A percentile compares a stretch with the other conserved stretches of the same genome.
Evolutionary conservation across 2,329 filamentous ascomycete genomes (phyloP).

Genomic region (Amylocarpus encephaloides): DNA sequence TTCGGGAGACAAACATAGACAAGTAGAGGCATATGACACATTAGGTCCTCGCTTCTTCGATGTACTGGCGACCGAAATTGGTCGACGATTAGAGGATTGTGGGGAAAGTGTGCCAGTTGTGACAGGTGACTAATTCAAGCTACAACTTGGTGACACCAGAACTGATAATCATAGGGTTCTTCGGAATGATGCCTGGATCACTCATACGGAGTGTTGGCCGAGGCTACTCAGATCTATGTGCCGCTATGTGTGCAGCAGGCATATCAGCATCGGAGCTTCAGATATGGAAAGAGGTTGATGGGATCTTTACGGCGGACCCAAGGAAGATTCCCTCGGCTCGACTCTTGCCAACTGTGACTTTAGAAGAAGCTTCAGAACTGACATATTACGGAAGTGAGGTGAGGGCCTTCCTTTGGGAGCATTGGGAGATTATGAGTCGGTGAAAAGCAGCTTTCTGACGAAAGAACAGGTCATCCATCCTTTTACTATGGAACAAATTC

Average conservation of each 20-base stretch:
- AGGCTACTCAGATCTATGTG: constrained; percentile 67
- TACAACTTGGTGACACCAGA: neutral
- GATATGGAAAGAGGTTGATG: constrained; percentile 70
- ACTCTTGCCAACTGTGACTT: constrained; percentile 53
- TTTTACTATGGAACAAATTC: constrained; percentile 65
- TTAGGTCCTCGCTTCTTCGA: constrained; percentile 9
- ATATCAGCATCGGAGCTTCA: constrained; percentile 57
- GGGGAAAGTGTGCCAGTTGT: constrained; percentile 8
- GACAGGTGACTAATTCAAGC: constrained; percentile 1
- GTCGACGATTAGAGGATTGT: constrained; percentile 4
- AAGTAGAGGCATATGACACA: constrained; percentile 6
- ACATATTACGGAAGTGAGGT: constrained; percentile 46
- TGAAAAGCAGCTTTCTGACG: neutral
- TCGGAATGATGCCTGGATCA: constrained; percentile 60
- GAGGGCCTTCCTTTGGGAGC: too few species aligned
- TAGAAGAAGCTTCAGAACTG: constrained; percentile 59
- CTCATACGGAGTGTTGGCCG: constrained; percentile 59
- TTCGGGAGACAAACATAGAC: neutral
- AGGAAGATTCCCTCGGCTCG: constrained; percentile 60
- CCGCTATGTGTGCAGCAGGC: constrained; percentile 62
- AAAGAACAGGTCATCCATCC: constrained; percentile 56
- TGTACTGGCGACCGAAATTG: constrained; percentile 2
- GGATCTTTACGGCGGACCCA: constrained; percentile 66
- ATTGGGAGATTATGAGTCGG: neutral
- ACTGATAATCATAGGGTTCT: constrained; percentile 49